Evolutionary conservation across 257 asterid species (phyloP).

Genomic region (Cruciata laevipes): DNA sequence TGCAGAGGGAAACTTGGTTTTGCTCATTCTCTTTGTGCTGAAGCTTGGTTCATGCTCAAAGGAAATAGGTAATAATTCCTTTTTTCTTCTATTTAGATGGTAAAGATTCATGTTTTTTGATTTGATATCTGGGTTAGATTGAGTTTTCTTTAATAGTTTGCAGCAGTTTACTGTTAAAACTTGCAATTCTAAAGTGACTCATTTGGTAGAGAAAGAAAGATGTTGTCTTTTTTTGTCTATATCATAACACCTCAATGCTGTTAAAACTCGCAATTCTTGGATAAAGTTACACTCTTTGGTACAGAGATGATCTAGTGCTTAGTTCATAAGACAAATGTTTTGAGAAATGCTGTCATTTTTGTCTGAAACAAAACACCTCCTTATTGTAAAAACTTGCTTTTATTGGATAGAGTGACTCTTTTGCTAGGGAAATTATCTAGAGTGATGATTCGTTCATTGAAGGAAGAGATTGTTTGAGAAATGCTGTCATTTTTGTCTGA

Average conservation of each 20-base stretch:
- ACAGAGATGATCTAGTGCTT: background rate
- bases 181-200: background rate
- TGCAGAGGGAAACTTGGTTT: constrained; percentile 86
- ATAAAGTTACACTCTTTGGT: background rate
- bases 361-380: background rate
- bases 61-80: constrained; percentile 51
- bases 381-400: background rate
- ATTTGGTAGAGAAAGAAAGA: background rate
- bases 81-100: background rate
- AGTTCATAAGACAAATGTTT: background rate
- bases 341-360: background rate
- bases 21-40: constrained; percentile 67
- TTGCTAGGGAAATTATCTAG: background rate
- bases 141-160: background rate
- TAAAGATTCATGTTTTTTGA: background rate
- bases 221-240: background rate
- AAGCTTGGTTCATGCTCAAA: constrained; percentile 65
- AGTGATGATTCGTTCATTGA: background rate
- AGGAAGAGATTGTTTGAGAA: background rate
- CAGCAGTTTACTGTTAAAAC: background rate
- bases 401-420: background rate
- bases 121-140: background rate
- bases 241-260: background rate
- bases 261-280: constrained; percentile 4
- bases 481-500: background rate